Evolutionary conservation across 2,329 filamentous ascomycete genomes (phyloP), one percentile per base, ranked within the genome.

Genomic region (Claviceps sp.): DNA sequence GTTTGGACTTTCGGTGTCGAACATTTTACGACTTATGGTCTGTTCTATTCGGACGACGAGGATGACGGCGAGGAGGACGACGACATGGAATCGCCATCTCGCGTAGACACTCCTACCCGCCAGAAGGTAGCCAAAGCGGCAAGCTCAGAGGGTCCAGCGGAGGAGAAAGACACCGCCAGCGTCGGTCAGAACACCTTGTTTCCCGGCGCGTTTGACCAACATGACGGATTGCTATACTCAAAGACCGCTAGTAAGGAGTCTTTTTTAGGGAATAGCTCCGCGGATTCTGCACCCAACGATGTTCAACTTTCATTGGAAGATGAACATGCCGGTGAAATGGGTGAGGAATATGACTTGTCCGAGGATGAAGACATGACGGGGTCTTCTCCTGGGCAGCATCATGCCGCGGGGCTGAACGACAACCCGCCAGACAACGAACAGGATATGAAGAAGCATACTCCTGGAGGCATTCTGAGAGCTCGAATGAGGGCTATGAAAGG

Each of bases 251-350:
- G 68, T 52, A 68, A 71, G 58, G 75, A 81, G 79, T 87, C 87
- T 90, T 91, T 93, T 91, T 90, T 90, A 87, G 87, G 84, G 80
- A 78, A 84, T 75, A 83, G 86, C 83, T 90, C 85, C 82, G 85
- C 83, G 82, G 86, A 84, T 85, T 85, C 83, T 70, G 75, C 77
- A 72, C 81, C 77, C 69, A 77, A 76, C 61, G 73, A 77, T 58
- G 71, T 77, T 67, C 72, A 79, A 67, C 73, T 70, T 70, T 80
- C 71, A 68, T 65, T 82, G 57, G 77, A 81, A 60, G 82, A 85
- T 64, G 80, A 83, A 67, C 57, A 64, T 47, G 55, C 60, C 48
- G 58, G 56, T 56, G 76, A 80, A 60, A 78, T 82, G 70, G 85
- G 83, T 68, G 77, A 83, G 65, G 85, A 86, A 80, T 89, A 89